Conservation (phyloP, 495 filamentous ascomycete genomes). For the Aspergillus cavernicola region DNA sequence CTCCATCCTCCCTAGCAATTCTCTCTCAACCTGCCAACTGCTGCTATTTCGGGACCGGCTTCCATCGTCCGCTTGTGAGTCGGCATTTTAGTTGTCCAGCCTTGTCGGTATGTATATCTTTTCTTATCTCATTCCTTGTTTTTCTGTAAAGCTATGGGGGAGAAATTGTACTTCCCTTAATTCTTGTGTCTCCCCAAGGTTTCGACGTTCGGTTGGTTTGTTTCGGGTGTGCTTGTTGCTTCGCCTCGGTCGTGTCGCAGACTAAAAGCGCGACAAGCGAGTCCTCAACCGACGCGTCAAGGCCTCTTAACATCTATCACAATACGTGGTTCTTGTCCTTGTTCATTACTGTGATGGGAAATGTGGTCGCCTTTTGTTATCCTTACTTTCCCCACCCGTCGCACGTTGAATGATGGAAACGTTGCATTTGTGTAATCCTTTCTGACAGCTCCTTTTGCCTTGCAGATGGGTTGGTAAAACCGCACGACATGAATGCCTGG, state of each 20-base stretch:
- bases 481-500: conserved; percentile 76
- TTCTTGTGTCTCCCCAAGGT: conserved; percentile 1
- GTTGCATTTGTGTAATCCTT: conserved; percentile 14
- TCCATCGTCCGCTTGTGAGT: conserved; percentile 42
- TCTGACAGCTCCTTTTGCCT: conserved; percentile 22
- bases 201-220: conserved; percentile 9
- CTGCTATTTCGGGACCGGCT: conserved; percentile 41
- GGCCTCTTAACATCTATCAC: conserved; percentile 8
- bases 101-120: conserved; percentile 47
- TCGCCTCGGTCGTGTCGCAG: conserved; percentile 24
- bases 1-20: conserved; percentile 20
- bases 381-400: conserved; percentile 8
- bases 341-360: conserved; percentile 6
- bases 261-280: conserved; percentile 24
- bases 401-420: conserved; percentile 16
- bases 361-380: conserved; percentile 10
- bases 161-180: conserved; percentile 4
- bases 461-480: conserved; percentile 57
- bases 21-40: conserved; percentile 28
- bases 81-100: conserved; percentile 46
- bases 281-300: conserved; percentile 36
- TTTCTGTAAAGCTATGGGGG: neutral
- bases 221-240: conserved; percentile 16
- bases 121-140: conserved; percentile 8
- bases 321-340: conserved; percentile 1